phyloP scores from a whole-genome alignment of 2,329 filamentous ascomycete genomes.

The Rachicladosporium sp. region DNA sequence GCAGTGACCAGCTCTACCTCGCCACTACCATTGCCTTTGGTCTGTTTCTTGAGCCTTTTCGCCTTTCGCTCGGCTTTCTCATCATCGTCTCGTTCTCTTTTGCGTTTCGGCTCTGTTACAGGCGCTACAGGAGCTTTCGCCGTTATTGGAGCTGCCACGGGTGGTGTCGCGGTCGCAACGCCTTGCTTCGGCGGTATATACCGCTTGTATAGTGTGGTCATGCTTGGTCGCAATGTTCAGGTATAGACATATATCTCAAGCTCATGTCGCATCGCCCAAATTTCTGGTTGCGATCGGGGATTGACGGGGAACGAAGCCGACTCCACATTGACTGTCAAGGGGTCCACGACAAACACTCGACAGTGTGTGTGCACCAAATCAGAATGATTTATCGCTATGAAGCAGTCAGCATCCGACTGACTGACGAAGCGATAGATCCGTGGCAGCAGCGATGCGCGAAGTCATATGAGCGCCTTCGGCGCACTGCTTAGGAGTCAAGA shows the following conservation, averaged over 20 bases:
- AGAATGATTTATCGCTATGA: no score
- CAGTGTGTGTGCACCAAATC: no score
- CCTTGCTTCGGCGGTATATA: constrained; percentile 31
- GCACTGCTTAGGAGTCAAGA: constrained; percentile 21
- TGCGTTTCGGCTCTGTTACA: constrained; percentile 17
- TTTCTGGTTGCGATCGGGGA: no score
- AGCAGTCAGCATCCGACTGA: no score
- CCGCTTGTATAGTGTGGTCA: constrained; percentile 32
- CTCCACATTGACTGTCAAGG: no score
- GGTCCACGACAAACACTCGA: no score
- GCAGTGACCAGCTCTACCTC: no score
- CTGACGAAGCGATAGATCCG: no score
- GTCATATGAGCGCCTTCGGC: constrained; percentile 10
- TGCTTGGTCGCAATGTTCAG: neutral
- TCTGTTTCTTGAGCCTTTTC: constrained; percentile 21
- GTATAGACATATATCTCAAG: neutral
- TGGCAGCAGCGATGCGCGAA: no score
- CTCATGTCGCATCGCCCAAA: no score
- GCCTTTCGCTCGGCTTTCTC: constrained; percentile 20
- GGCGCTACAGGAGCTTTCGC: neutral
- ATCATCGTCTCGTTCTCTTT: constrained; percentile 19
- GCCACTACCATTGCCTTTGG: no score
- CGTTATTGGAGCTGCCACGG: neutral
- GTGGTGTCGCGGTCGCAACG: neutral
- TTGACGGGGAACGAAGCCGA: no score